Conservation (phyloP, 176 grass and related monocot species). For the Oryza glaberrima region DNA sequence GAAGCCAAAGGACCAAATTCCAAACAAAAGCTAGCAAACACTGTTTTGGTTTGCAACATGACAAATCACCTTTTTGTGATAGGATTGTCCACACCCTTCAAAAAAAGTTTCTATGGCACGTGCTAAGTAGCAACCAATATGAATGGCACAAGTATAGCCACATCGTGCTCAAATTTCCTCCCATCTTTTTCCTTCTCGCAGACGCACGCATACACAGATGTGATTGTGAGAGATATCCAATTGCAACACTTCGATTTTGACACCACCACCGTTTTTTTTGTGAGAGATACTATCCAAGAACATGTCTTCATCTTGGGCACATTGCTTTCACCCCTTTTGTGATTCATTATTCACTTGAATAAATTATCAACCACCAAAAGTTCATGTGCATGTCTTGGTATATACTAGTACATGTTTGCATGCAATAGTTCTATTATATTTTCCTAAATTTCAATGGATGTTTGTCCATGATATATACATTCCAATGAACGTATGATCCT, state of each 20-base stretch:
- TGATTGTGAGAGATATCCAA: background rate
- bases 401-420: background rate
- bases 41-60: background rate
- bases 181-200: background rate
- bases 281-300: background rate
- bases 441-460: background rate
- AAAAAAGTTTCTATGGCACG: conserved; percentile 3
- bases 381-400: background rate
- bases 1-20: background rate
- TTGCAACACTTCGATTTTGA: conserved; percentile 1
- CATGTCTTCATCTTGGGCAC: background rate
- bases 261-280: background rate
- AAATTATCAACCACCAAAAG: background rate
- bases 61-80: background rate
- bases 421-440: background rate
- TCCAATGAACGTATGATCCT: background rate
- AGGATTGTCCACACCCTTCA: conserved; percentile 1
- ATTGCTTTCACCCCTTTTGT: background rate
- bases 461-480: background rate
- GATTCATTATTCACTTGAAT: background rate
- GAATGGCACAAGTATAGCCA: background rate
- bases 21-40: background rate
- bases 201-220: background rate
- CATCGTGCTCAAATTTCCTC: background rate
- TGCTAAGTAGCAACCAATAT: background rate